A percentile compares a stretch with the other conserved stretches of the same genome.
These are phyloP conservation scores for Pseudogymnoascus sp. DNA, from an alignment of 2,329 filamentous ascomycete genomes.

Conservation along the genomic window DNA sequence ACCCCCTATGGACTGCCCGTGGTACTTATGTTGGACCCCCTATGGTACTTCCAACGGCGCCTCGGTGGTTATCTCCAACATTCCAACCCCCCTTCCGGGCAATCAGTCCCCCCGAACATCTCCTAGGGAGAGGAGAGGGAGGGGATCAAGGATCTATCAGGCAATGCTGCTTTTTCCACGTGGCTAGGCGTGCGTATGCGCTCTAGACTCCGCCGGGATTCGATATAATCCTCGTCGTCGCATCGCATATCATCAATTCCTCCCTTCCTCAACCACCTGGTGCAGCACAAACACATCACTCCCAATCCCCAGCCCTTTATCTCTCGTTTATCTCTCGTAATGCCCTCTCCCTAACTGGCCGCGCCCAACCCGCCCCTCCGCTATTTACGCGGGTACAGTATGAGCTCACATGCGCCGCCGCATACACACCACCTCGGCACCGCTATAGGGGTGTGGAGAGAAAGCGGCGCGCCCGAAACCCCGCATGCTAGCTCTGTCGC, in stretches of 20 bases:
- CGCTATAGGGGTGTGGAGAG: not conserved
- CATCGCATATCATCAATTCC: not conserved
- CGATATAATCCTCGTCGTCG: not conserved
- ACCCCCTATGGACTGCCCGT: not conserved
- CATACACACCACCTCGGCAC: slow-evolving; percentile 1
- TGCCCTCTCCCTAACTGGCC: not conserved
- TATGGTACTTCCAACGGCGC: not conserved
- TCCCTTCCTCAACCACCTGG: not conserved
- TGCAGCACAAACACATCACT: not conserved
- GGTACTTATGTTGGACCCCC: not conserved
- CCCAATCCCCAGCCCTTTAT: not conserved
- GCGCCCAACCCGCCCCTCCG: too few relatives aligned
- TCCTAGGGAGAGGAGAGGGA: not conserved
- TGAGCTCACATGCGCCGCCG: not conserved
- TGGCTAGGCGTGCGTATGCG: not conserved
- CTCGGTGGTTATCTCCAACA: not conserved
- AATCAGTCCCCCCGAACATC: not conserved
- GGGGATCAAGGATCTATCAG: not conserved
- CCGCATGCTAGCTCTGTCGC: not conserved
- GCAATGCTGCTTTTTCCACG: not conserved
- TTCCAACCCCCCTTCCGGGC: not conserved
- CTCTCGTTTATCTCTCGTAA: not conserved
- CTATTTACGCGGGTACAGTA: not conserved
- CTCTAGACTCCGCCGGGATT: slow-evolving; percentile 1
- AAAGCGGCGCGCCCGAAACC: not conserved